phyloP scores from a whole-genome alignment of 208 protist genomes.

The Leishmania martiniquensis region DNA sequence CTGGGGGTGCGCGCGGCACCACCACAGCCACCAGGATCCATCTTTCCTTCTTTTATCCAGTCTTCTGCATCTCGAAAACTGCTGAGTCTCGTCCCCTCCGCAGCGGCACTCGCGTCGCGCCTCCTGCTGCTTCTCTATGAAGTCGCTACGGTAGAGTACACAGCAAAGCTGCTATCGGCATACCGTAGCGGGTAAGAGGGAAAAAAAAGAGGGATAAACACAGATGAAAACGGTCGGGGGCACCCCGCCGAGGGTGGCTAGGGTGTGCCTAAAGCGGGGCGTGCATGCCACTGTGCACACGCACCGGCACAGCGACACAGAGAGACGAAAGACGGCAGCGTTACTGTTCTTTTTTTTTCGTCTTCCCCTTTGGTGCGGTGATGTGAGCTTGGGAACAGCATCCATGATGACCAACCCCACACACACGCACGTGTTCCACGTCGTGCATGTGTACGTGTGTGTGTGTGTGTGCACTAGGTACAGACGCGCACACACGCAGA shows the following conservation, averaged over 20 bases:
- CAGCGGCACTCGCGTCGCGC: background rate
- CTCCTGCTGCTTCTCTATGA: constrained; percentile 1
- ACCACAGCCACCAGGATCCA: background rate
- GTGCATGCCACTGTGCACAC: background rate
- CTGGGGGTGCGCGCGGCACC: background rate
- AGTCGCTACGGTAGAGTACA: background rate
- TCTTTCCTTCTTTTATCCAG: background rate
- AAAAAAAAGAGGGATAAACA: background rate
- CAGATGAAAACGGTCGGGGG: background rate
- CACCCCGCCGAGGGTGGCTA: background rate
- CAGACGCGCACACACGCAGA: background rate
- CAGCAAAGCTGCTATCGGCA: background rate
- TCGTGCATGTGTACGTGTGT: no score
- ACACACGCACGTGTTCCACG: background rate
- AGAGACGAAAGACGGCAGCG: background rate
- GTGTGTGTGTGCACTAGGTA: background rate
- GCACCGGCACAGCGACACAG: background rate
- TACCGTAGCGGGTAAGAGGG: background rate
- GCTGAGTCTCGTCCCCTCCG: background rate
- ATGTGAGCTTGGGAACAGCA: background rate
- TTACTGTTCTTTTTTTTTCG: no score
- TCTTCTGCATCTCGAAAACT: no score
- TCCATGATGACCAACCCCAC: background rate
- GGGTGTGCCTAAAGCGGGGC: background rate
- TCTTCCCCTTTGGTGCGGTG: background rate